phyloP scores from a whole-genome alignment of 257 asterid species.

The Nicotiana benthamiana region DNA sequence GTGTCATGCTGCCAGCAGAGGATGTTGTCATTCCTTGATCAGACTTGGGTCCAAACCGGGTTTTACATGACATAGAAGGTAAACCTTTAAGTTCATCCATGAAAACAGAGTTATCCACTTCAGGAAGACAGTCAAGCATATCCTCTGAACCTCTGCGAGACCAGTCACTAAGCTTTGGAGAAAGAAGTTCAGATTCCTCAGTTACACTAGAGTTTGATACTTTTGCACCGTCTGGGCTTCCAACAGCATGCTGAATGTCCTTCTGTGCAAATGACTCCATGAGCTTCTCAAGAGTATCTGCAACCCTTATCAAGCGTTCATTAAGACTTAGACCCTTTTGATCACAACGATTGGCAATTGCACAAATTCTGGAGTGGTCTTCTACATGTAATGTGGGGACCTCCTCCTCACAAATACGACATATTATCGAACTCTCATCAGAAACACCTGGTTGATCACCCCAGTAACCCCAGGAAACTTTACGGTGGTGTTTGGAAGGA shows the following conservation, averaged over 20 bases:
- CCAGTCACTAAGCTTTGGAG: slow-evolving; percentile 95
- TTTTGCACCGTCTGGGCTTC: slow-evolving; percentile 80
- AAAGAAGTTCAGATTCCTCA: slow-evolving; percentile 80
- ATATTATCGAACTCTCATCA: slow-evolving; percentile 89
- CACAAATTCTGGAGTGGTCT: slow-evolving; percentile 96
- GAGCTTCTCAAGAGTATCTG: slow-evolving; percentile 90
- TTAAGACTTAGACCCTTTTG: slow-evolving; percentile 82
- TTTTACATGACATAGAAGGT: slow-evolving; percentile 82
- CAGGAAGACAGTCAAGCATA: slow-evolving; percentile 89
- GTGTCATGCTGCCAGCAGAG: slow-evolving; percentile 98
- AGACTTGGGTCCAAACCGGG: slow-evolving; percentile 91
- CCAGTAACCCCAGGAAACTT: slow-evolving; percentile 92
- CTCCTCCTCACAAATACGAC: slow-evolving; percentile 98
- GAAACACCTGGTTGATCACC: slow-evolving; percentile 74
- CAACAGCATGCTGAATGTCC: slow-evolving; percentile 54
- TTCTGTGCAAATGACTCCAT: slow-evolving; percentile 74
- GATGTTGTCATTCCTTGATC: slow-evolving; percentile 99
- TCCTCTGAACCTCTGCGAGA: slow-evolving; percentile 98
- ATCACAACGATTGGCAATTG: slow-evolving; percentile 95
- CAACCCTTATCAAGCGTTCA: slow-evolving; percentile 75
- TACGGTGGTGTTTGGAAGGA: slow-evolving; percentile 60
- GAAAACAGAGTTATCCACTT: slow-evolving; percentile 56
- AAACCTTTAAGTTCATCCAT: slow-evolving; percentile 79
- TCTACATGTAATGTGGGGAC: slow-evolving; percentile 95
- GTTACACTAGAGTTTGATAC: slow-evolving; percentile 67